Evolutionary conservation across 73 alveolate genomes (phyloP), one percentile per base, ranked within the genome.

Genomic region (Uronychia binucleata): DNA sequence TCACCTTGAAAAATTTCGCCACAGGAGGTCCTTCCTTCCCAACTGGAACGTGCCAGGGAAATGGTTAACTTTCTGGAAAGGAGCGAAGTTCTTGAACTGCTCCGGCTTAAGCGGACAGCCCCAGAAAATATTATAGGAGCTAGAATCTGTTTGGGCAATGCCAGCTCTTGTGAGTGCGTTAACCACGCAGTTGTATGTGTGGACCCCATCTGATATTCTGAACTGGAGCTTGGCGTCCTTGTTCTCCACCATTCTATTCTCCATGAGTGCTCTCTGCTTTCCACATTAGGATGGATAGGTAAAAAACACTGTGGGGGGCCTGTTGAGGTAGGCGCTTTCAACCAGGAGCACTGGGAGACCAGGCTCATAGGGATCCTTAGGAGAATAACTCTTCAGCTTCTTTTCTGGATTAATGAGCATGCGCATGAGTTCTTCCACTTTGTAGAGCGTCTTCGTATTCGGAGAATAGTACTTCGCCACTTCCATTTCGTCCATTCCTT

Each of bases 21-120:
- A 95, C 74, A 94, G 79, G 74, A 83, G 84, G 58, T 96, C 98
- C 81, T 96, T 96, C 74, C 98, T 93, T 32, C 98, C 97, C 79
- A 96, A 59, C 78, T 96, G 92, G 97, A 97, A 95, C 74, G 96
- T 79, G 0, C 94, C 94, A 26, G 99, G 99, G 79, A 96, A 96
- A 80, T 96, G 99, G 74, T 95, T 96, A 13, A 91, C 74, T 77
- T 96, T 96, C 77, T 96, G 93, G 78, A 74, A 95, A 78, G 81
- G 77, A 77, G 94, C 94, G 82, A 95, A 79, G 33, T 78, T 77
- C 76, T 89, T 91, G 19, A 95, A 58, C 34, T 86, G 88, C 19
- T 77, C 79, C 57, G 89, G 79, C 33, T 81, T 89, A 28, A 90
- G 85, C 19, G 77, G 58, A 14, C 91, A 83, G 1, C 85, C 77